Evolutionary conservation across 306 rosid genomes (phyloP), one percentile per base, ranked within the genome.

Genomic region (Acacia acuminata): DNA sequence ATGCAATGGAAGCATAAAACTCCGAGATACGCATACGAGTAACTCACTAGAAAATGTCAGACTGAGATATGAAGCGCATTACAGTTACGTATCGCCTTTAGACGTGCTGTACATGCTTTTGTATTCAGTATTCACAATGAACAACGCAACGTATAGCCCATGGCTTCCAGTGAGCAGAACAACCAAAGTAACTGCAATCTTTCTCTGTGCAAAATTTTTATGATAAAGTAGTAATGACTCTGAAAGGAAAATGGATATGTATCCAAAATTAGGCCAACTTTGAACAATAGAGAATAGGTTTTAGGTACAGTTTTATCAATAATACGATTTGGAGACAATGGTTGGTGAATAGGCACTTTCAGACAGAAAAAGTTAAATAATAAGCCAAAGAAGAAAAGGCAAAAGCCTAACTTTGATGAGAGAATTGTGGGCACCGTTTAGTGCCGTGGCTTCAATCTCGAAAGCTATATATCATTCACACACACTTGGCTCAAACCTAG

Each of bases 401-500:
- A 67, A 63, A 34, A 75, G 76, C 70, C 76, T 66, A 82, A 79
- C 70, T 79, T 68, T 48, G 51, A 75, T 73, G 81, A 60, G 61
- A 11, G 36, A 50, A 47, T 77, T 77, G n/a, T 45, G 22, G 34
- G 40, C 68, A 68, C 40, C 67, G 67, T 10, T 61, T 51, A 67
- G 50, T 51, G 76, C 4, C 3, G 40, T 56, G 50, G n/a, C 58
- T 75, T 27, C n/a, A 24, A 20, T 80, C 38, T 71, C 48, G 83
- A 70, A 77, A 50, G 75, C 69, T 22, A 68, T 53, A 24, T 15
- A 36, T 79, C 76, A 38, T 56, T 76, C 38, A 50, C 55, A 25
- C 22, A 25, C 22, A 66, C 22, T 65, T 50, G 16, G 16, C 68
- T 79, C 82, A 53, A 78, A 66, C 69, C 75, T 13, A 48, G 19